A percentile compares a stretch with the other conserved stretches of the same genome.
phyloP scores from a whole-genome alignment of 1,284 basidiomycete species.

The Fomitopsis palustris region DNA sequence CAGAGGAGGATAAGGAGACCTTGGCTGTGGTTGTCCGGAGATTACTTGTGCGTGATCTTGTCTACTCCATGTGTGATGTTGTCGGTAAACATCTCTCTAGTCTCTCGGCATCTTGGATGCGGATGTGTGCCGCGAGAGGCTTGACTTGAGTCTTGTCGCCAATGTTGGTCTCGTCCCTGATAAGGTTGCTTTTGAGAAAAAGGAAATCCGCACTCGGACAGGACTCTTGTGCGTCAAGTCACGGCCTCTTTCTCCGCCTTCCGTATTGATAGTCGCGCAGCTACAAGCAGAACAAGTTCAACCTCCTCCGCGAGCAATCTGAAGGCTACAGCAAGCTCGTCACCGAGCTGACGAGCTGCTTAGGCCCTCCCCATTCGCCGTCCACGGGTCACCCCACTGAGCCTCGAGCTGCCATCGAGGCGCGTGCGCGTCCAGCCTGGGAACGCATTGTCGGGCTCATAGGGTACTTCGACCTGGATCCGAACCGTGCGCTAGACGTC shows the following conservation, averaged over 20 bases:
- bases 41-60: slow-evolving; percentile 53
- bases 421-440: slow-evolving; percentile 77
- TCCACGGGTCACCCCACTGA: slow-evolving; percentile 61
- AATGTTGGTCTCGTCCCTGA: slow-evolving; percentile 64
- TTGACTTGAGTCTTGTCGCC: slow-evolving; percentile 62
- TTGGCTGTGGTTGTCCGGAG: slow-evolving; percentile 57
- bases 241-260: neutral
- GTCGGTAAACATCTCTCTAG: slow-evolving; percentile 32
- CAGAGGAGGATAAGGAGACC: slow-evolving; percentile 58
- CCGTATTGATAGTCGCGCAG: slow-evolving; percentile 33
- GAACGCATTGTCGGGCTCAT: slow-evolving; percentile 84
- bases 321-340: slow-evolving; percentile 96
- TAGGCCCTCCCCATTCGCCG: slow-evolving; percentile 70
- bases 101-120: slow-evolving; percentile 51
- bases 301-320: slow-evolving; percentile 93
- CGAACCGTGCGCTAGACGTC: slow-evolving; percentile 90
- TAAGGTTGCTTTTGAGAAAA: slow-evolving; percentile 59
- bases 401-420: slow-evolving; percentile 49
- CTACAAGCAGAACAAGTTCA: slow-evolving; percentile 99
- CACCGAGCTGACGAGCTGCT: slow-evolving; percentile 76
- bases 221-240: slow-evolving; percentile 67
- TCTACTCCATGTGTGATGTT: neutral
- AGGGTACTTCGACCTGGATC: slow-evolving; percentile 95
- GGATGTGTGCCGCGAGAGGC: slow-evolving; percentile 63
- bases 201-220: slow-evolving; percentile 75